Base-by-base conservation (phyloP, 805 yeast genomes). In the Isabelozyma pseudorhagii region DNA sequence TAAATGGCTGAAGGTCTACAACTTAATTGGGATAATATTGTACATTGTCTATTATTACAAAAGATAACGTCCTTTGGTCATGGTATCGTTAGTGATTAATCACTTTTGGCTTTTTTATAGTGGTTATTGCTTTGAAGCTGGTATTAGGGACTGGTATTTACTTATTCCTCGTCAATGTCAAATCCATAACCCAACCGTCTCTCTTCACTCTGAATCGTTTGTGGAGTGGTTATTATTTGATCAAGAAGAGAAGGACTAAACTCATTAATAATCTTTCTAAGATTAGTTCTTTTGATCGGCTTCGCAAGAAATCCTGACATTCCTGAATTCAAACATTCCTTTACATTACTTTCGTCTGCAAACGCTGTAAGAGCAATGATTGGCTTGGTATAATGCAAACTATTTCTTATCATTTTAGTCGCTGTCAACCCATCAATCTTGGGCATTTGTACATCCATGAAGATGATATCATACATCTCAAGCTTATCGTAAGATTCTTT, bases 391-490 rank as follows among this genome's bases (percentile, higher is more conserved):
- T 80, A 88, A 5, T 77, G 71, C 51, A 87, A 65, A 42, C 86
- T 84, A 14, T 74, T 68, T 42, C 97, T 75, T 36, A 93, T 86
- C 60, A 79, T 75, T 52, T 74, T 81, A 0, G 98, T 91, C 0
- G 97, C 96, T 25, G 83, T 74, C 29, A 92, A 70, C 3, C 99
- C 99, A 64, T 93, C 97, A 56, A 91, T 77, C 59, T 82, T 85
- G 4, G 98, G 98, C 98, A 92, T 93, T 68, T 93, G 97, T 46
- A 93, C 96, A 67, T 93, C 99, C 99, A 93, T 93, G 62, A 93
- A 89, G 1, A 94, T 82, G 47, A 93, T 68, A 63, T 89, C 93
- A 63, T 77, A 90, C 13, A 64, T 59, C 8, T 71, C 71, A 13
- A 67, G 67, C 2, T 66, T 59, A 2, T 66, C 75, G 25, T 70